Evolutionary conservation across 1,284 basidiomycete genomes (phyloP).

Genomic region (Trichosporon inkin): DNA sequence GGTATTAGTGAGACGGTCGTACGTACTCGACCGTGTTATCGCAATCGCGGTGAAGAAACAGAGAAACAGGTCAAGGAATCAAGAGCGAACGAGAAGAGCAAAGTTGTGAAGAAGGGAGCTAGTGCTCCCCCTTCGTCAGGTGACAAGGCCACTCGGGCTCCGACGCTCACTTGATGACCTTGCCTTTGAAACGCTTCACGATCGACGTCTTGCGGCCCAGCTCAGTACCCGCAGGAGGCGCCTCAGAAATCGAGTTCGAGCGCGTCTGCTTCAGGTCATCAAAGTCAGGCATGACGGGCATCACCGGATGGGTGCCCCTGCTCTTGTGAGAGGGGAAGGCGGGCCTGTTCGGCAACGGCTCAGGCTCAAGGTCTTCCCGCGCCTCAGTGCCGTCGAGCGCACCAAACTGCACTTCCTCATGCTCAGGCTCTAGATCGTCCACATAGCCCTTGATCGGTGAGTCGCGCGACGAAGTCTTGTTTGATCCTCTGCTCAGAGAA

Average conservation of each 20-base stretch:
- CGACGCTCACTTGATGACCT: constrained; percentile 26
- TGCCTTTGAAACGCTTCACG: constrained; percentile 48
- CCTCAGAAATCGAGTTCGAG: neutral
- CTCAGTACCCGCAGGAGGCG: neutral
- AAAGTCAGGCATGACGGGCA: constrained; percentile 50
- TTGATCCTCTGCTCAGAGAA: neutral
- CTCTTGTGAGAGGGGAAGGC: neutral
- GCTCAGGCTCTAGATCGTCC: constrained; percentile 1
- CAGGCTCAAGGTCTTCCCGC: constrained; percentile 2
- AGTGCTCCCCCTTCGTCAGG: too few species aligned
- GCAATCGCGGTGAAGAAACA: too few species aligned
- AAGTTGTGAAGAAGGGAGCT: too few species aligned
- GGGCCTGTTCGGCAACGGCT: constrained; percentile 5
- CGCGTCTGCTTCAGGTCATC: constrained; percentile 27
- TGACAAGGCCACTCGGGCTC: too few species aligned
- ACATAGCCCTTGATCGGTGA: neutral
- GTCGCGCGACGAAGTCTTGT: neutral
- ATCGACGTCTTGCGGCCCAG: constrained; percentile 47
- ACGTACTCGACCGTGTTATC: too few species aligned
- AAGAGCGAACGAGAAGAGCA: too few species aligned
- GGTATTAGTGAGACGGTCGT: too few species aligned
- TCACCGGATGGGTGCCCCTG: constrained; percentile 27
- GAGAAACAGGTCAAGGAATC: too few species aligned
- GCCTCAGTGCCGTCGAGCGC: neutral
- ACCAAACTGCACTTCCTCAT: neutral